Base-by-base conservation (phyloP, 768 basidiomycete genomes). In the Mycena sanguinolenta region DNA sequence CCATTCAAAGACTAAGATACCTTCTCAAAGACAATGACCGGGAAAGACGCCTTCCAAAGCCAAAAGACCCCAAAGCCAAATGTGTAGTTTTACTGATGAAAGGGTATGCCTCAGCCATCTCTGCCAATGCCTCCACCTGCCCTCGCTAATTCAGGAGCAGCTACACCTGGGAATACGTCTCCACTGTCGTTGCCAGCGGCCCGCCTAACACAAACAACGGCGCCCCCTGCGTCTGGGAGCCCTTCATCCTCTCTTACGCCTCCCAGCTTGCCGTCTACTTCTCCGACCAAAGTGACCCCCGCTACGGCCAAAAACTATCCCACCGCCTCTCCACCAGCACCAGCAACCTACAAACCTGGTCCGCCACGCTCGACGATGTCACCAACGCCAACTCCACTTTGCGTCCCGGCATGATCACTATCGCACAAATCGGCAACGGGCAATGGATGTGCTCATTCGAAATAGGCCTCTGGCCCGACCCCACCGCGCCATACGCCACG, bases 371-470 rank as follows among this genome's bases (percentile, higher is more conserved):
- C 53, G 49, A 75, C 60, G 73, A 75, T 60, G 72, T 71, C 55
- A 65, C 67, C 13, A 46, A 71, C 46, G 39, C 61, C 32, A 63
- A 59, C 14, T 73, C 55, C 57, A 57, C 67, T 57, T 59, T 42
- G 19, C 72, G 75, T n/a, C 75, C 73, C 23, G 75, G 75, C 34
- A 75, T 75, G 75, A 63, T 68, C 55, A 72, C 65, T n/a, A 69
- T 75, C 55, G 70, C 75, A 5, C 54, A 57, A 34, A 57, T 75
- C 16, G 68, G 70, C n/a, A 75, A 73, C 52, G 70, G 75, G 19
- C 65, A 63, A 49, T 75, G 54, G 49, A 73, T 75, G 52, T 46
- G 69, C 60, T 67, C 75, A n/a, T 75, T 70, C 58, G 75, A 75
- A 57, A 38, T 57, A 53, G 72, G 68, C 53, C 60, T 61, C 60